Conservation (phyloP, 192 early-diverging fungal species). For the Backusella morwellensis region DNA sequence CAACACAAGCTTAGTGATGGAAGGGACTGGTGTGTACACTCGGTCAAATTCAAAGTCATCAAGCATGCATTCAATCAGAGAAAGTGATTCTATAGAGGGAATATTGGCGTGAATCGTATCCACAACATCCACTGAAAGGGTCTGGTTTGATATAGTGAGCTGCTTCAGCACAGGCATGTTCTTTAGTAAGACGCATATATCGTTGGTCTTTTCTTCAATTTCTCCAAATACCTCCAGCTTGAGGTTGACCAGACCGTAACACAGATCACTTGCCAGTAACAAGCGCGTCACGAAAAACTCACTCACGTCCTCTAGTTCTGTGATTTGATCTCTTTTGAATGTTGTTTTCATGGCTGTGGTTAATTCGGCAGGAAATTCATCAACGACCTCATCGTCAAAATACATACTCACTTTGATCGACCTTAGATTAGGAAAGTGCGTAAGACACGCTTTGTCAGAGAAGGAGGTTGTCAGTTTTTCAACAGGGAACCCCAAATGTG, state of each 20-base stretch:
- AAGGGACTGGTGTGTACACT: too few relatives aligned
- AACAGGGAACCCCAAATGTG: neutral
- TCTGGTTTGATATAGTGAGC: neutral
- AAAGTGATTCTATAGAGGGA: too few relatives aligned
- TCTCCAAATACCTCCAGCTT: too few relatives aligned
- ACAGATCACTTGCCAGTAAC: neutral
- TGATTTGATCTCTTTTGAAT: neutral
- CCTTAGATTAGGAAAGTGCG: neutral
- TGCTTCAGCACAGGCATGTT: neutral
- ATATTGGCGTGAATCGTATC: neutral
- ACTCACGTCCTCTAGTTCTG: neutral
- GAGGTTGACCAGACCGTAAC: neutral
- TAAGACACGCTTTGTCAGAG: neutral
- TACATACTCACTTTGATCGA: too few relatives aligned
- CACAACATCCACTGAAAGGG: neutral
- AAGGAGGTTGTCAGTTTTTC: neutral
- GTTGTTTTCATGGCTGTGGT: neutral
- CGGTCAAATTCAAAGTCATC: too few relatives aligned
- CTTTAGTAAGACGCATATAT: neutral
- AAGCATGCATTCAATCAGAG: too few relatives aligned
- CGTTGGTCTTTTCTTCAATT: too few relatives aligned
- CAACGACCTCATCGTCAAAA: too few relatives aligned
- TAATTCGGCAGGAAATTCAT: neutral
- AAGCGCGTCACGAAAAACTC: neutral
- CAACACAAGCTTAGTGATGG: too few relatives aligned